Percentiles rank a stretch among this genome's conserved stretches.
Evolutionary conservation across 225 moss, liverwort and hornwort genomes (phyloP).

Genomic region (Pseudisothecium myosuroides): DNA sequence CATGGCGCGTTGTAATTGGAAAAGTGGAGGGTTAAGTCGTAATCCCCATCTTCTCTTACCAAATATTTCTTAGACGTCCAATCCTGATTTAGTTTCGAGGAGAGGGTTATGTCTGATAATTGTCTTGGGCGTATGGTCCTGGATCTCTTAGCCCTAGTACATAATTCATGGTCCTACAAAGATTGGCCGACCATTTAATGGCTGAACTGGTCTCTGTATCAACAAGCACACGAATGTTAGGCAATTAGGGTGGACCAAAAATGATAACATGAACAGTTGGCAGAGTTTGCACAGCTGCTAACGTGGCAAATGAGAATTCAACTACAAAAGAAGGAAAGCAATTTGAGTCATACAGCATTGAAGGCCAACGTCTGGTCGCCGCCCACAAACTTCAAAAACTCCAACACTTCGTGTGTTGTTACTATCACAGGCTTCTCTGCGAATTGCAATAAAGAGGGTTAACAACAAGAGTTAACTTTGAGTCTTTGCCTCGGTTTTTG

Average conservation of each 20-base stretch:
- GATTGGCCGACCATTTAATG: neutral
- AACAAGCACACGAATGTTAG: neutral
- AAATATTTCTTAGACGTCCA: neutral
- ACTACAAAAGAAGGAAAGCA: neutral
- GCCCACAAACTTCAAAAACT: conserved; percentile 52
- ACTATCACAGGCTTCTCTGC: conserved; percentile 42
- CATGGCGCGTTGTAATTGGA: neutral
- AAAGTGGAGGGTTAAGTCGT: neutral
- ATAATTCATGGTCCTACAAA: conserved; percentile 7
- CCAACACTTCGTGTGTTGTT: conserved; percentile 38
- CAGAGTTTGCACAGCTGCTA: neutral
- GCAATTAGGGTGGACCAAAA: neutral
- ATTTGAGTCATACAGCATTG: conserved; percentile 19
- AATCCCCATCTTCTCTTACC: neutral
- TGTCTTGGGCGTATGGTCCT: neutral
- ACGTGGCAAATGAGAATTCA: neutral
- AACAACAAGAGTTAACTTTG: neutral
- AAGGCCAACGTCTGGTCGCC: conserved; percentile 29
- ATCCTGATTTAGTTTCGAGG: neutral
- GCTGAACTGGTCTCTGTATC: conserved; percentile 17
- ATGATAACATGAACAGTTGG: neutral
- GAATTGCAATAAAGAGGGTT: neutral
- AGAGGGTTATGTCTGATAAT: neutral
- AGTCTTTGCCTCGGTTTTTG: neutral
- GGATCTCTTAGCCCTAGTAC: neutral